These are phyloP conservation scores for Scalesia atractyloides DNA, from an alignment of 129 eudicot genomes.

Conservation along the genomic window DNA sequence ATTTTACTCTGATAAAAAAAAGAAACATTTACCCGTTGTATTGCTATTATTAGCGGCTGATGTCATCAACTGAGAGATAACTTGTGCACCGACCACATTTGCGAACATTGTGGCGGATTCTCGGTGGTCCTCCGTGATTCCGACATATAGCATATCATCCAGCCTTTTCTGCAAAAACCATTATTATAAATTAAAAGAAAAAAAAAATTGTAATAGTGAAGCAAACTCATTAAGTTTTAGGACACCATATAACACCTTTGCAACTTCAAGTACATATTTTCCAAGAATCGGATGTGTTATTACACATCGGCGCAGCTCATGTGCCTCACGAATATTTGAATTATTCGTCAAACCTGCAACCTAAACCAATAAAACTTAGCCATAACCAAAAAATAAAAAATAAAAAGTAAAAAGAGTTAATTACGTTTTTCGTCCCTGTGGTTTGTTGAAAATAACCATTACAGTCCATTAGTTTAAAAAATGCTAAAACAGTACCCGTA, in stretches of 20 bases:
- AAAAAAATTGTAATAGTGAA: neutral
- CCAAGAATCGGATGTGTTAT: conserved; percentile 71
- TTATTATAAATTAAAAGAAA: conserved; percentile 18
- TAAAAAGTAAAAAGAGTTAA: too few species aligned
- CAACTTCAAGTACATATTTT: conserved; percentile 84
- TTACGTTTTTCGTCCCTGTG: too few species aligned
- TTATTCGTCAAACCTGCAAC: conserved; percentile 91
- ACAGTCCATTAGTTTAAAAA: too few species aligned
- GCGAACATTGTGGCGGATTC: conserved; percentile 89
- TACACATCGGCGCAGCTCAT: conserved; percentile 86
- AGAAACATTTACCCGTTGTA: conserved; percentile 51
- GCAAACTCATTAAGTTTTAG: neutral
- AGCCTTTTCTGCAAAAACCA: conserved; percentile 88
- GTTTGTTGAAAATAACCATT: too few species aligned
- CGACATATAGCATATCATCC: conserved; percentile 94
- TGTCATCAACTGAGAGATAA: conserved; percentile 60
- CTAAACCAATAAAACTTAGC: conserved; percentile 38
- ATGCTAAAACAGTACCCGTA: too few species aligned
- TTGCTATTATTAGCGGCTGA: conserved; percentile 31
- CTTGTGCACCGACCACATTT: conserved; percentile 92
- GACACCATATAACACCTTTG: conserved; percentile 54
- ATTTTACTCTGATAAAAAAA: neutral
- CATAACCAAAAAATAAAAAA: conserved; percentile 3
- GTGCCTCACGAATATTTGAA: conserved; percentile 68
- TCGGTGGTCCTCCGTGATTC: conserved; percentile 88